A percentile compares a stretch with the other conserved stretches of the same genome.
Evolutionary conservation across 768 basidiomycete genomes (phyloP).

Genomic region (Podaxis mareebaensis): DNA sequence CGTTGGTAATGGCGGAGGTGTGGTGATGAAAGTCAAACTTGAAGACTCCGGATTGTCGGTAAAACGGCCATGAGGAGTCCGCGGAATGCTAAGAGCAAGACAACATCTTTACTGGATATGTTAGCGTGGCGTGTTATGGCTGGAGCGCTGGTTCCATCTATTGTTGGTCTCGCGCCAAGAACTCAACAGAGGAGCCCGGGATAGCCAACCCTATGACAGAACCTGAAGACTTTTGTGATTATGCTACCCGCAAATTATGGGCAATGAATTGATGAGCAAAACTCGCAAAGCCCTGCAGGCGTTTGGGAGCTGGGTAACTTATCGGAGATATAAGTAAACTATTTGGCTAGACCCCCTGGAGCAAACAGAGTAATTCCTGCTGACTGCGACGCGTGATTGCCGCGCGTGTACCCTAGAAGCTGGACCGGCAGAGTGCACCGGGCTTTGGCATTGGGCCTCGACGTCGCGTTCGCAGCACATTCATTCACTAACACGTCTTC

Average conservation of each 20-base stretch:
- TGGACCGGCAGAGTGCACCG: neutral
- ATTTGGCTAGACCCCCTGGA: neutral
- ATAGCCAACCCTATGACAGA: too few species aligned
- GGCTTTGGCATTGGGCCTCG: neutral
- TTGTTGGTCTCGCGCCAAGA: too few species aligned
- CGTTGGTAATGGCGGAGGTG: neutral
- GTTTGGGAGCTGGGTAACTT: too few species aligned
- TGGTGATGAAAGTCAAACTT: neutral
- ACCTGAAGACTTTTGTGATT: too few species aligned
- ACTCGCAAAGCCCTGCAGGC: too few species aligned
- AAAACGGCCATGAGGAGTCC: neutral
- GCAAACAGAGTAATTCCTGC: neutral
- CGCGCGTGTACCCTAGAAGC: neutral
- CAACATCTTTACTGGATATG: too few species aligned
- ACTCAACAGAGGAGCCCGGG: too few species aligned
- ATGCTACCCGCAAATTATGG: too few species aligned
- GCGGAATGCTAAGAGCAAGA: neutral
- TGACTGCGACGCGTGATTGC: conserved; percentile 3
- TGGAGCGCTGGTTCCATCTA: too few species aligned
- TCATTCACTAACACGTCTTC: neutral
- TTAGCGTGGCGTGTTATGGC: too few species aligned
- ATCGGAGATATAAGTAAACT: neutral
- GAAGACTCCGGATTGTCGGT: too few species aligned
- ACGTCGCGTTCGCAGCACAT: neutral
- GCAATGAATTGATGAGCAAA: too few species aligned